A percentile compares a stretch with the other conserved stretches of the same genome.
phyloP scores from a whole-genome alignment of 768 basidiomycete genomes.

The Guyanaporus albipodus region DNA sequence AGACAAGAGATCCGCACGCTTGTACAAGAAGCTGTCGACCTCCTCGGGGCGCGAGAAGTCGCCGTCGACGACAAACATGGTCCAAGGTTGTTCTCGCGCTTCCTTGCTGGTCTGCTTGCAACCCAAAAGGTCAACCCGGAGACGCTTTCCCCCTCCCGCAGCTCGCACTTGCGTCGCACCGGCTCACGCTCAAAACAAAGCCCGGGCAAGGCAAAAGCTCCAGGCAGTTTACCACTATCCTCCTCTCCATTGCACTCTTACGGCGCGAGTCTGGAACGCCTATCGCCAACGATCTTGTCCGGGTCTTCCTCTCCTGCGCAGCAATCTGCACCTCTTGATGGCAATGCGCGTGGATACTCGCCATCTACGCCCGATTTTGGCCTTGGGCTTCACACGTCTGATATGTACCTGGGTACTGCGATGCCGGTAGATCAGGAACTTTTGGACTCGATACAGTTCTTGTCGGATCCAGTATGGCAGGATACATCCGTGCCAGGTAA shows the following conservation, averaged over 20 bases:
- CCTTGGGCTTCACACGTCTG: constrained; percentile 25
- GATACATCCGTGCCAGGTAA: constrained; percentile 53
- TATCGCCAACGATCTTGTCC: constrained; percentile 30
- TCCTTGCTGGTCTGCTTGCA: constrained; percentile 67
- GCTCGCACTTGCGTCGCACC: constrained; percentile 17
- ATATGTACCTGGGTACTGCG: constrained; percentile 43
- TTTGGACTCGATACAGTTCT: constrained; percentile 56
- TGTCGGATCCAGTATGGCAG: constrained; percentile 55
- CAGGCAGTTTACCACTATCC: background rate
- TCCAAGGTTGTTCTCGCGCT: constrained; percentile 75
- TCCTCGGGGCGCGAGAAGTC: constrained; percentile 65
- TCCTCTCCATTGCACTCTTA: constrained; percentile 2
- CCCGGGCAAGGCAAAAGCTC: constrained; percentile 13
- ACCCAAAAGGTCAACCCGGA: constrained; percentile 42
- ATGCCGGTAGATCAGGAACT: constrained; percentile 58
- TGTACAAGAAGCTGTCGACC: constrained; percentile 63
- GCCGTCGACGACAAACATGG: constrained; percentile 80
- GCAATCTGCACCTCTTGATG: constrained; percentile 38
- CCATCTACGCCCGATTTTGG: constrained; percentile 4
- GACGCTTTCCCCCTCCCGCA: constrained; percentile 16
- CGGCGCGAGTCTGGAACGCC: constrained; percentile 12
- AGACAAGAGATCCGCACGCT: constrained; percentile 58
- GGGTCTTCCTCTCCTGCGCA: constrained; percentile 39
- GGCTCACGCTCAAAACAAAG: constrained; percentile 9
- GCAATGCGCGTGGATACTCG: constrained; percentile 14